These are phyloP conservation scores for Sporisorium scitamineum DNA, from an alignment of 1,284 basidiomycete species.

Conservation along the genomic window DNA sequence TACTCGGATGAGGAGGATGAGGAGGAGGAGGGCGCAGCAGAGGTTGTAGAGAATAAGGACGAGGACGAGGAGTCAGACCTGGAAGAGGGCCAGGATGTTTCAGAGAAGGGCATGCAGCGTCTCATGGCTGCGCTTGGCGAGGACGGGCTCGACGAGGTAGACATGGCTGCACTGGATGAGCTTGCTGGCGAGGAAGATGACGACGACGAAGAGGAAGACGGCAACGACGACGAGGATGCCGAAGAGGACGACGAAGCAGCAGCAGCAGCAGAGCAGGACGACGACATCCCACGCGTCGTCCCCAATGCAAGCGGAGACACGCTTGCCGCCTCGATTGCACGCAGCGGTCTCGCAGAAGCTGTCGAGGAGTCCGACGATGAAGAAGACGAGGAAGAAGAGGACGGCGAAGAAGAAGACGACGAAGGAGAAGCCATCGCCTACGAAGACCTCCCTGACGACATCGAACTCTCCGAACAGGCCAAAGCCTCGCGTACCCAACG, in stretches of 20 bases:
- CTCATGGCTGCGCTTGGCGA: constrained; percentile 64
- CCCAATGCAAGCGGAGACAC: constrained; percentile 59
- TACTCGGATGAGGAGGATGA: constrained; percentile 27
- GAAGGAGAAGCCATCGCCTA: constrained; percentile 40
- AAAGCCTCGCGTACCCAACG: constrained; percentile 57
- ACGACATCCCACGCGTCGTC: constrained; percentile 32
- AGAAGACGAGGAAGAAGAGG: constrained; percentile 45
- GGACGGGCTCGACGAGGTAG: constrained; percentile 63
- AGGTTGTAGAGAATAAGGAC: constrained; percentile 30
- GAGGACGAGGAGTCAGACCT: constrained; percentile 52
- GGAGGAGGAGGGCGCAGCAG: constrained; percentile 24
- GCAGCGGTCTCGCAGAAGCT: constrained; percentile 56
- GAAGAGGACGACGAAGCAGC: constrained; percentile 30
- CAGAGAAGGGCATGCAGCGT: constrained; percentile 60
- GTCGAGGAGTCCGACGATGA: constrained; percentile 52
- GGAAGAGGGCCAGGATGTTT: constrained; percentile 65
- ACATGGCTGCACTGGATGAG: constrained; percentile 56
- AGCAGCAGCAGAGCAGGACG: constrained; percentile 23
- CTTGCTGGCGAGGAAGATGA: constrained; percentile 43
- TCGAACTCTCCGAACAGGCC: constrained; percentile 51
- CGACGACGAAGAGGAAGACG: constrained; percentile 46
- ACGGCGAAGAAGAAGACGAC: constrained; percentile 47
- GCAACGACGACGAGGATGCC: constrained; percentile 41
- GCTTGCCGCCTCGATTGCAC: constrained; percentile 63
- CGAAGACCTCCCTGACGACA: constrained; percentile 60